Conservation (phyloP, 1,284 basidiomycete species). For the Erythrobasidium hasegawianum region DNA sequence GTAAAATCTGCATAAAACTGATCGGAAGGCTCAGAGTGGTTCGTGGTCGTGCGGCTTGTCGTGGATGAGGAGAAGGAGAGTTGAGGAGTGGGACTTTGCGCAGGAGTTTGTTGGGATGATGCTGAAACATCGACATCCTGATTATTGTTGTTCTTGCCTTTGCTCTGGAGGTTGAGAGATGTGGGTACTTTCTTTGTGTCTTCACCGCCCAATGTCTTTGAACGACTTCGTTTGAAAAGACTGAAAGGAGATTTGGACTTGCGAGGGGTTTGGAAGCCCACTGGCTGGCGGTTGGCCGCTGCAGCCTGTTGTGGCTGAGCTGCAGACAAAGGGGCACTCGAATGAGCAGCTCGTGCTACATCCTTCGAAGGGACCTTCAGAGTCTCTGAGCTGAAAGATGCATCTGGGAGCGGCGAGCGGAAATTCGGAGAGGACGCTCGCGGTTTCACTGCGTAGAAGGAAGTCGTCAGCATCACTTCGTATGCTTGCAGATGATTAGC, state of each 20-base stretch:
- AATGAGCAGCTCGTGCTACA: neutral
- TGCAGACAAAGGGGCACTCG: neutral
- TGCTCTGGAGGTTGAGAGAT: neutral
- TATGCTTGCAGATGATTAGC: no score
- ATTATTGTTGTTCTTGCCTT: conserved; percentile 4
- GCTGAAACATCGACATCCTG: conserved; percentile 7
- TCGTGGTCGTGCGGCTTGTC: conserved; percentile 9
- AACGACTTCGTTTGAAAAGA: conserved; percentile 28
- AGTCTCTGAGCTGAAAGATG: neutral
- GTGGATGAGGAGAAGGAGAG: conserved; percentile 32
- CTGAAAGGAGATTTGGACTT: conserved; percentile 27
- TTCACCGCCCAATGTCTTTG: conserved; percentile 14
- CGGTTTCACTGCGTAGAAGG: conserved; percentile 11
- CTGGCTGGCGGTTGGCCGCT: neutral
- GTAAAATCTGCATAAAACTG: conserved; percentile 33
- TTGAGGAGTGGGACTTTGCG: conserved; percentile 15
- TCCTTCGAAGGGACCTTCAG: neutral
- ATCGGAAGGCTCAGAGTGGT: conserved; percentile 21
- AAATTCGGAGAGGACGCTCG: conserved; percentile 30
- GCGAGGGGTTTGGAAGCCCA: neutral
- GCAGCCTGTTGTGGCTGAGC: neutral
- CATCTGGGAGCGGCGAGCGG: neutral
- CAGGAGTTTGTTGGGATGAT: conserved; percentile 23
- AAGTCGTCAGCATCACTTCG: neutral
- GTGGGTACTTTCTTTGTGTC: neutral